Conservation (phyloP, 805 yeast species). For the Yamadazyma akitaensis region DNA sequence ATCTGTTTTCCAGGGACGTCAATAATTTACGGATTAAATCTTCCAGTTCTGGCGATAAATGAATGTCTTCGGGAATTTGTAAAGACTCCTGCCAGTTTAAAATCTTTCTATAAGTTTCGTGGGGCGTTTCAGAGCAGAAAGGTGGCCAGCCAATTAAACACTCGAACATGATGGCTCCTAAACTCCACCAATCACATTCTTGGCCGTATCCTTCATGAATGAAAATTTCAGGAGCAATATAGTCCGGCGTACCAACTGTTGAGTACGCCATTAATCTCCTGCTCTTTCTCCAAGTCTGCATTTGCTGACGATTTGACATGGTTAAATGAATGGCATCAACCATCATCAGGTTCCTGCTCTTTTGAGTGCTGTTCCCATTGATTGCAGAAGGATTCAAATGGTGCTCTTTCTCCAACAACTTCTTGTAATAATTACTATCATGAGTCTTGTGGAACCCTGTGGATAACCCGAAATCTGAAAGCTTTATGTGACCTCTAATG, state of each 20-base stretch:
- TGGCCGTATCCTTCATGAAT: slow-evolving; percentile 93
- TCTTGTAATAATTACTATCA: slow-evolving; percentile 81
- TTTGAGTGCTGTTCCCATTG: slow-evolving; percentile 22
- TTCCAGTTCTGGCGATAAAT: slow-evolving; percentile 82
- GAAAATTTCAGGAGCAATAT: slow-evolving; percentile 93
- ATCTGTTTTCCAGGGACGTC: slow-evolving; percentile 73
- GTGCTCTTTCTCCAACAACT: slow-evolving; percentile 62
- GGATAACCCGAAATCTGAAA: slow-evolving; percentile 75
- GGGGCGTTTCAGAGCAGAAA: slow-evolving; percentile 91
- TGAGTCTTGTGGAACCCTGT: slow-evolving; percentile 94
- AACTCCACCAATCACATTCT: slow-evolving; percentile 98
- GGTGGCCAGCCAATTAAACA: slow-evolving; percentile 98
- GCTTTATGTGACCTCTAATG: slow-evolving; percentile 65
- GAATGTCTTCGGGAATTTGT: slow-evolving; percentile 88
- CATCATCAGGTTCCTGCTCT: slow-evolving; percentile 69
- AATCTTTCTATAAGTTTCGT: slow-evolving; percentile 88
- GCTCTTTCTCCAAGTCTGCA: slow-evolving; percentile 94
- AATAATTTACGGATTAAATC: slow-evolving; percentile 76
- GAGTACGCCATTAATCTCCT: slow-evolving; percentile 92
- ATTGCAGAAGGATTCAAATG: neutral
- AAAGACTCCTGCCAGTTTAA: slow-evolving; percentile 87
- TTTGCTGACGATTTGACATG: slow-evolving; percentile 90
- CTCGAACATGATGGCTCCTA: slow-evolving; percentile 96
- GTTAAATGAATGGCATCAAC: slow-evolving; percentile 95
- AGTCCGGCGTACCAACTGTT: slow-evolving; percentile 95